A percentile compares a stretch with the other conserved stretches of the same genome.
Evolutionary conservation across 2,329 filamentous ascomycete genomes (phyloP).

Genomic region (Trichocomaceae sp.): DNA sequence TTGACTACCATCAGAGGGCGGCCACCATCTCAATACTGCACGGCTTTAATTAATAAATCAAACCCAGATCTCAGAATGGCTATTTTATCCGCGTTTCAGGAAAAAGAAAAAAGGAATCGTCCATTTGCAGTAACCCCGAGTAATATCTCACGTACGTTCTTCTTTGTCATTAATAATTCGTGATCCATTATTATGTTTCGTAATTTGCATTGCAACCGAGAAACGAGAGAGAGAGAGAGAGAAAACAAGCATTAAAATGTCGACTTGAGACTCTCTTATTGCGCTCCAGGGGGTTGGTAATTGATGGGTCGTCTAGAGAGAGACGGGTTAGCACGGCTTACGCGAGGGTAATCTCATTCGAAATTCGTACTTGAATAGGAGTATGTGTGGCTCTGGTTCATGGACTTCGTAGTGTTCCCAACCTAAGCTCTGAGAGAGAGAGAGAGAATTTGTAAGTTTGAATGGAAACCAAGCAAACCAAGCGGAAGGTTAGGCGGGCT

Average conservation of each 20-base stretch:
- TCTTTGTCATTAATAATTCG: conserved; percentile 1
- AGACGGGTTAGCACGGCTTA: conserved; percentile 17
- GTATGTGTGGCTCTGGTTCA: conserved; percentile 95
- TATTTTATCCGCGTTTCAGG: not conserved
- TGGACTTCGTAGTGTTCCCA: conserved; percentile 99
- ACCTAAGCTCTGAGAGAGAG: conserved; percentile 79
- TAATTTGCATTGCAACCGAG: conserved; percentile 13
- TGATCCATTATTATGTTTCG: conserved; percentile 11
- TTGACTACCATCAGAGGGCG: conserved; percentile 27
- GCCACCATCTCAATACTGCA: not conserved
- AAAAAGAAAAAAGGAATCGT: not conserved
- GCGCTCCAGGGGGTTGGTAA: conserved; percentile 61
- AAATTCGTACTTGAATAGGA: conserved; percentile 85
- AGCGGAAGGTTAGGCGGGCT: too few species aligned
- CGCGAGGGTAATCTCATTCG: conserved; percentile 14
- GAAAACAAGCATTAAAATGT: conserved; percentile 17
- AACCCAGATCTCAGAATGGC: not conserved
- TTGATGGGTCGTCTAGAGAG: conserved; percentile 67
- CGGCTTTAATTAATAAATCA: not conserved
- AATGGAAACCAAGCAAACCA: not conserved
- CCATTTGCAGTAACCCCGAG: not conserved
- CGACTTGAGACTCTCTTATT: conserved; percentile 19
- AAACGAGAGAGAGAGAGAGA: conserved; percentile 10
- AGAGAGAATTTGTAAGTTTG: conserved; percentile 3
- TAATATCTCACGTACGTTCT: conserved; percentile 7